These are phyloP conservation scores for Saposhnikovia divaricata DNA, from an alignment of 129 eudicot genomes.

Conservation along the genomic window DNA sequence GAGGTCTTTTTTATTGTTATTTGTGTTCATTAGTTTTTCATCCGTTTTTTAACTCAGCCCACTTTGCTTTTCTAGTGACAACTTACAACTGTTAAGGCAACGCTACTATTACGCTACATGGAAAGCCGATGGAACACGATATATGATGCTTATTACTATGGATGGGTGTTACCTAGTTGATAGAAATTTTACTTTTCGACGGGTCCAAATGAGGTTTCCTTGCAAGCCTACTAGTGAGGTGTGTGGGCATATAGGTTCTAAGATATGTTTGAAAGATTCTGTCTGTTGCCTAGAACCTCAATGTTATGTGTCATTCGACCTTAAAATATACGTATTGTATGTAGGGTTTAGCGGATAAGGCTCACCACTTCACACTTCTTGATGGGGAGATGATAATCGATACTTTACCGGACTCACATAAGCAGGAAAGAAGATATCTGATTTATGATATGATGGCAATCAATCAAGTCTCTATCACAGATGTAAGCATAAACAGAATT, in stretches of 20 bases:
- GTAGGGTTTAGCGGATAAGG: conserved; percentile 53
- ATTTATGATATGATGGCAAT: conserved; percentile 95
- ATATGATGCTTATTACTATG: conserved; percentile 86
- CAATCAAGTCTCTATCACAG: conserved; percentile 59
- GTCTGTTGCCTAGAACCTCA: conserved; percentile 1
- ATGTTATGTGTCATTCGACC: neutral
- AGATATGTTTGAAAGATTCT: conserved; percentile 1
- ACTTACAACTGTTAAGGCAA: conserved; percentile 83
- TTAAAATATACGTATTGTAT: conserved; percentile 11
- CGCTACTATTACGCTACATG: conserved; percentile 97
- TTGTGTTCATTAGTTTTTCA: neutral
- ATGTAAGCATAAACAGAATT: conserved; percentile 35
- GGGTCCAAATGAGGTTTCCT: conserved; percentile 99
- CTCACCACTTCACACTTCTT: conserved; percentile 89
- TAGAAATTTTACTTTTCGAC: conserved; percentile 80
- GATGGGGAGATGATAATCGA: conserved; percentile 99
- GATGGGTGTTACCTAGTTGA: conserved; percentile 94
- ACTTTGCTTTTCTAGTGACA: conserved; percentile 59
- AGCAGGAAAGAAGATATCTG: conserved; percentile 96
- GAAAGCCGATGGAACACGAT: conserved; percentile 99
- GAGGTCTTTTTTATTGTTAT: neutral
- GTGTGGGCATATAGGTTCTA: conserved; percentile 22
- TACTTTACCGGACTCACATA: conserved; percentile 70
- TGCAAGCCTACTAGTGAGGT: conserved; percentile 76
- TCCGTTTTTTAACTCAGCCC: neutral